phyloP scores from a whole-genome alignment of 176 grass and related monocot genomes.

The Pharus latifolius region DNA sequence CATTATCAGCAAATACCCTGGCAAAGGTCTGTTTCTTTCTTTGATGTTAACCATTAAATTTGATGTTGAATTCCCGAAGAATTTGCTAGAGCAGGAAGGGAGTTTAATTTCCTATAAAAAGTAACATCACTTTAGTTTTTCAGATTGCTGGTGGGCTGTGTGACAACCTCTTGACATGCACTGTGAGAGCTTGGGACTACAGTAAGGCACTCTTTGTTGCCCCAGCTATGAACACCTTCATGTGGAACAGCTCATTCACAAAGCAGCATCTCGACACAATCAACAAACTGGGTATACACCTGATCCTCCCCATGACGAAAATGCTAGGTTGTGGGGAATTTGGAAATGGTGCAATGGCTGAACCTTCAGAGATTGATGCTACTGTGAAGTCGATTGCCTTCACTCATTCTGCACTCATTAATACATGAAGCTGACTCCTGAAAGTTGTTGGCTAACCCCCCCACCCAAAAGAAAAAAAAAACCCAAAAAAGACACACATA shows the following conservation, averaged over 20 bases:
- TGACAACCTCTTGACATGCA: constrained; percentile 94
- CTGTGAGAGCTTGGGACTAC: constrained; percentile 88
- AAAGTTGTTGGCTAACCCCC: not conserved
- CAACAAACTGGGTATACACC: constrained; percentile 45
- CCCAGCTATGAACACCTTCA: constrained; percentile 92
- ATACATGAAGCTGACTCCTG: not conserved
- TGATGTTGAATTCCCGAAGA: not conserved
- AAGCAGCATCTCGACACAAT: constrained; percentile 51
- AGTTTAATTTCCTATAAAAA: not conserved
- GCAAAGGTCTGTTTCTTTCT: constrained; percentile 52
- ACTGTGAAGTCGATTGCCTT: constrained; percentile 50
- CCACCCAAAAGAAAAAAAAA: not conserved
- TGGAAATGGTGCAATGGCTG: constrained; percentile 91
- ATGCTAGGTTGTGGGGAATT: constrained; percentile 67
- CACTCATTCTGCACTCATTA: not conserved
- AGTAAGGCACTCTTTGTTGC: constrained; percentile 71
- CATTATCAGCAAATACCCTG: constrained; percentile 83
- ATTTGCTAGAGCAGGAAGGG: not conserved
- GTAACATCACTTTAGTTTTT: not conserved
- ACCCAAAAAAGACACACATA: too few relatives aligned
- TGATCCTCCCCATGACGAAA: constrained; percentile 61
- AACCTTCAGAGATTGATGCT: constrained; percentile 46
- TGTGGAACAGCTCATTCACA: constrained; percentile 93
- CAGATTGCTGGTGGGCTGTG: constrained; percentile 85
- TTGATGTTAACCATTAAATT: not conserved